A percentile compares a stretch with the other conserved stretches of the same genome.
Evolutionary conservation across 208 protist genomes (phyloP).

Genomic region (Porcisia hertigi): DNA sequence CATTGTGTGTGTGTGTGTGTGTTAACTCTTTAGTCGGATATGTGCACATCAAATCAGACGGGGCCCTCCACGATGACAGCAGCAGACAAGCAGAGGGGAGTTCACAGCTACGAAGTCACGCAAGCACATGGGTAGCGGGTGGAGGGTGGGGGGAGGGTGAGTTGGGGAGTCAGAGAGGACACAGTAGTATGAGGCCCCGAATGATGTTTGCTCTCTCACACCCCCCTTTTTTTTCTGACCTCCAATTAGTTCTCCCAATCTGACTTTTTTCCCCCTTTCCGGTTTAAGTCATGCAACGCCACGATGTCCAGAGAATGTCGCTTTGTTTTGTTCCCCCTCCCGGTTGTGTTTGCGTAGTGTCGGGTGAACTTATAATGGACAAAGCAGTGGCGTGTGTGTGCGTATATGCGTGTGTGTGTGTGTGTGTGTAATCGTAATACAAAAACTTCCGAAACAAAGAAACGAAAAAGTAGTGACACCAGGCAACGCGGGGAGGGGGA

Average conservation of each 20-base stretch:
- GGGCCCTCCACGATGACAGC: not conserved
- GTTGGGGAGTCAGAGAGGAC: not conserved
- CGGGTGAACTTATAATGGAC: not conserved
- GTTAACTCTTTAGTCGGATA: not conserved
- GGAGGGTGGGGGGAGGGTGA: not conserved
- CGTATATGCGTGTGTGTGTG: not conserved
- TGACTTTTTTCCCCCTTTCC: slow-evolving; percentile 5
- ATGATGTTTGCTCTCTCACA: not conserved
- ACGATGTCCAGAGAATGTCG: not conserved
- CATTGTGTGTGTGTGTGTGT: not conserved
- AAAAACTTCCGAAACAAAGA: not conserved
- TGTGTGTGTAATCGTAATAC: no score
- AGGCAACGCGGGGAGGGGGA: not conserved
- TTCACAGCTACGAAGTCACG: not conserved
- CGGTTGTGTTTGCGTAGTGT: not conserved
- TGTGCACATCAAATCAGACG: slow-evolving; percentile 1
- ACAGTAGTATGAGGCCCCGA: not conserved
- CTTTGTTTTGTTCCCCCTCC: slow-evolving; percentile 6
- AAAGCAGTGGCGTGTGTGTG: not conserved
- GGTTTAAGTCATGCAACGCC: slow-evolving; percentile 10
- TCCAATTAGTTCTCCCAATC: not conserved
- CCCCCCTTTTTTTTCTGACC: not conserved
- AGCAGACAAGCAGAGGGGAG: not conserved
- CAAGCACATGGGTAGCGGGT: not conserved
- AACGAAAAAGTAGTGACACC: not conserved